A percentile compares a stretch with the other conserved stretches of the same genome.
Evolutionary conservation across 2,329 filamentous ascomycete species (phyloP).

Genomic region (Elsinoe necatrix): DNA sequence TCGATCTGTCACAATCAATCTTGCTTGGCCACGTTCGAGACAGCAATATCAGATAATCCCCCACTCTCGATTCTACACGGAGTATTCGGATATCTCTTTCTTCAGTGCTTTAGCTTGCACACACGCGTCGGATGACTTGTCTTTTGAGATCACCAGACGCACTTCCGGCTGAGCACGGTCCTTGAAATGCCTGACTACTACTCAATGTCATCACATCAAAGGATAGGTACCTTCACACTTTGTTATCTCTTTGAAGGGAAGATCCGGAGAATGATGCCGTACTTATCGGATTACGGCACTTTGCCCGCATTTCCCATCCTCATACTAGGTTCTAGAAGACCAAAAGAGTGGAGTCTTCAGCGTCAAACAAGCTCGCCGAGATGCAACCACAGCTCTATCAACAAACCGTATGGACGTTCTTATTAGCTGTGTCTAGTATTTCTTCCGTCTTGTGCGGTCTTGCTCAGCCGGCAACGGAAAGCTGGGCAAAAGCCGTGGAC

Average conservation of each 20-base stretch:
- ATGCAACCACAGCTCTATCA: background rate
- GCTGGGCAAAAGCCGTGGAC: constrained; percentile 2
- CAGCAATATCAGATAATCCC: background rate
- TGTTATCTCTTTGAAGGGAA: background rate
- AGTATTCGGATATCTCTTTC: background rate
- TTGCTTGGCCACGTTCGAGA: background rate
- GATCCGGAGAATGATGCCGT: constrained; percentile 2
- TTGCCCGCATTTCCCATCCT: background rate
- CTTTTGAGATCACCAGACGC: background rate
- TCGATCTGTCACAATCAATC: background rate
- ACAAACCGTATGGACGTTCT: constrained; percentile 7
- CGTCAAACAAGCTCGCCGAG: constrained; percentile 3
- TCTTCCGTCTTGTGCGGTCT: constrained; percentile 10
- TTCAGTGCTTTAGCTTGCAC: background rate
- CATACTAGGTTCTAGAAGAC: background rate
- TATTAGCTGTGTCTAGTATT: constrained; percentile 7
- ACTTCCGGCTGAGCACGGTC: background rate
- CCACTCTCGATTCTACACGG: background rate
- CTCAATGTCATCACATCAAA: background rate
- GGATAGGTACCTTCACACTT: background rate
- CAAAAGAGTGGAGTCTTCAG: constrained; percentile 2
- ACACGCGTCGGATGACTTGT: background rate
- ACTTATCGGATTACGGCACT: background rate
- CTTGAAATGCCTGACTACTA: background rate
- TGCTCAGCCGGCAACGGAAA: background rate